Evolutionary conservation across 2,329 filamentous ascomycete species (phyloP).

Genomic region (Zarea fungicola): DNA sequence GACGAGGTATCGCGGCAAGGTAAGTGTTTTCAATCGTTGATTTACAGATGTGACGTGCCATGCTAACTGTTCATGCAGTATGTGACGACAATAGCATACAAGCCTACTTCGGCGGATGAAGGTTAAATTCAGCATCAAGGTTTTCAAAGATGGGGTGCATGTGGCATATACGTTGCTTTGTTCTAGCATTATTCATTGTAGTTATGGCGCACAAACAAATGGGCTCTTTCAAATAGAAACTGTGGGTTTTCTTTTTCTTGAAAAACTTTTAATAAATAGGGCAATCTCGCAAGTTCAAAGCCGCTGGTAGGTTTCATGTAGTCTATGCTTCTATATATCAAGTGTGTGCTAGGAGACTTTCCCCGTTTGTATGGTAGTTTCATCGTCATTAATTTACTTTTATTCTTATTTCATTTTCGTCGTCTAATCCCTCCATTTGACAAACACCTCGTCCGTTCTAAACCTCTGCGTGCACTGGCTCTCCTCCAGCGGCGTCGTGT

Average conservation of each 20-base stretch:
- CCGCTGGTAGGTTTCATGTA: too few relatives aligned
- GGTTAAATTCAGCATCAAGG: slow-evolving; percentile 22
- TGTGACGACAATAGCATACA: slow-evolving; percentile 96
- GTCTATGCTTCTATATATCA: too few relatives aligned
- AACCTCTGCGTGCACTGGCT: slow-evolving; percentile 82
- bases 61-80: slow-evolving; percentile 53
- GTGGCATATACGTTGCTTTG: neutral
- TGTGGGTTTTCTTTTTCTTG: neutral
- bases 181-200: slow-evolving; percentile 6
- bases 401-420: neutral
- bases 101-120: slow-evolving; percentile 65
- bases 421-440: slow-evolving; percentile 66
- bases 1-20: slow-evolving; percentile 96
- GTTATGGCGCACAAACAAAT: slow-evolving; percentile 1
- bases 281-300: neutral
- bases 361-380: too few relatives aligned
- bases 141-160: too few relatives aligned
- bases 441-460: slow-evolving; percentile 74
- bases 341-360: too few relatives aligned
- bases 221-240: slow-evolving; percentile 2
- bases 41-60: neutral
- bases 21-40: slow-evolving; percentile 30
- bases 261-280: neutral
- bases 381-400: slow-evolving; percentile 6
- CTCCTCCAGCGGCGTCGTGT: slow-evolving; percentile 69